Percentiles rank a stretch among this genome's conserved stretches.
phyloP scores from a whole-genome alignment of 2,329 filamentous ascomycete species.

The Alternaria longipes region DNA sequence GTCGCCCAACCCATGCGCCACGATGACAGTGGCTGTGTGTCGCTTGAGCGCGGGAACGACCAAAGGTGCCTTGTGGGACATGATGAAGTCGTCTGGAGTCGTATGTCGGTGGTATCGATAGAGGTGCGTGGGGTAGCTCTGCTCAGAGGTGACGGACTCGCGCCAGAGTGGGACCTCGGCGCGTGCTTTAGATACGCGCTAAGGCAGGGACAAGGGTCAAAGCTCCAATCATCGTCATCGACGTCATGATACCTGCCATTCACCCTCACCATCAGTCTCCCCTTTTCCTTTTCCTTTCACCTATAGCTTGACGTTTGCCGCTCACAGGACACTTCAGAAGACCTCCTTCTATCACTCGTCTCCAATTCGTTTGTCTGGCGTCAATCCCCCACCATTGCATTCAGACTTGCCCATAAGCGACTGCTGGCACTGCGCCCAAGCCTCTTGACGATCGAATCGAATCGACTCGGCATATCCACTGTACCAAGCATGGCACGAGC shows the following conservation, averaged over 20 bases:
- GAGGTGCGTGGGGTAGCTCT: constrained; percentile 25
- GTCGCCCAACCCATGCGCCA: constrained; percentile 91
- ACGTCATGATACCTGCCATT: constrained; percentile 43
- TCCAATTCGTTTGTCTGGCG: not conserved
- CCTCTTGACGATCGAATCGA: constrained; percentile 7
- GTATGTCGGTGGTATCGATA: constrained; percentile 10
- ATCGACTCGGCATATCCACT: constrained; percentile 1
- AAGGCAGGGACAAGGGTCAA: constrained; percentile 37
- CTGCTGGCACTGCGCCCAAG: constrained; percentile 13
- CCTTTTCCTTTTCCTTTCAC: constrained; percentile 15
- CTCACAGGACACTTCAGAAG: not conserved
- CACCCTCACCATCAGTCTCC: constrained; percentile 13
- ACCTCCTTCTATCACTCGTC: not conserved
- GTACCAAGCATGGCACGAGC: constrained; percentile 41
- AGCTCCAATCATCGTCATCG: constrained; percentile 43
- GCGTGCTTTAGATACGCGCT: constrained; percentile 24
- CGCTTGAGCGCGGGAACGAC: constrained; percentile 80
- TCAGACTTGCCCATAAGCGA: constrained; percentile 21
- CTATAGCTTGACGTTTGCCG: not conserved
- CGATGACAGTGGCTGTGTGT: constrained; percentile 95
- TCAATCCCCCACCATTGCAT: not conserved
- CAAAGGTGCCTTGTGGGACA: constrained; percentile 60
- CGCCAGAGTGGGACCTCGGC: constrained; percentile 30
- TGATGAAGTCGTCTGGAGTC: constrained; percentile 20
- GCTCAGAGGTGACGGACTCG: constrained; percentile 9